These are phyloP conservation scores for Poa annua DNA, from an alignment of 176 grass and related monocot species.

Conservation along the genomic window DNA sequence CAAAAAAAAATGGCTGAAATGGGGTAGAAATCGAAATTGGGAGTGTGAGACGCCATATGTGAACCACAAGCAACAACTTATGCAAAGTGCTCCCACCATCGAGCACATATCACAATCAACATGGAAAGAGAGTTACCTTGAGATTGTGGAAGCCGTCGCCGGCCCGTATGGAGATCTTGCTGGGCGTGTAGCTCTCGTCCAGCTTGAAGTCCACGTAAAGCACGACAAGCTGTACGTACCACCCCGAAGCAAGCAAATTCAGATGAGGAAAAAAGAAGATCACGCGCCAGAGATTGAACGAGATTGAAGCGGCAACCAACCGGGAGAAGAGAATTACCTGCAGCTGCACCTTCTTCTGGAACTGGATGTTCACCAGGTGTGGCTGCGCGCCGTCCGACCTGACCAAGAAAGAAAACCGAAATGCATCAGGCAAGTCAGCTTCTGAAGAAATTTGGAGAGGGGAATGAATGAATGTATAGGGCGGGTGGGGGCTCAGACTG, in stretches of 20 bases:
- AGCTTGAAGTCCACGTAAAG: conserved; percentile 96
- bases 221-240: conserved; percentile 62
- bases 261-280: neutral
- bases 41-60: neutral
- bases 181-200: conserved; percentile 95
- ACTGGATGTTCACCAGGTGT: conserved; percentile 95
- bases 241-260: neutral
- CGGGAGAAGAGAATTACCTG: conserved; percentile 48
- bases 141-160: conserved; percentile 98
- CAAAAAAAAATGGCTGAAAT: too few species aligned
- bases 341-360: conserved; percentile 93
- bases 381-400: conserved; percentile 96
- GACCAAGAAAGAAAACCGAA: conserved; percentile 12
- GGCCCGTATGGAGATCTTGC: conserved; percentile 90
- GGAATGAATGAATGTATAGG: too few species aligned
- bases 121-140: conserved; percentile 57
- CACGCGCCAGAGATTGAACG: neutral
- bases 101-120: neutral
- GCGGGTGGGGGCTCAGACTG: conserved; percentile 37
- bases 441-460: neutral
- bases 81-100: neutral
- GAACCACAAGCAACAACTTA: neutral
- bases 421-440: neutral
- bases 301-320: too few species aligned
- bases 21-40: neutral